Conservation (phyloP, 345 rosid species). For the Brassica incana region DNA sequence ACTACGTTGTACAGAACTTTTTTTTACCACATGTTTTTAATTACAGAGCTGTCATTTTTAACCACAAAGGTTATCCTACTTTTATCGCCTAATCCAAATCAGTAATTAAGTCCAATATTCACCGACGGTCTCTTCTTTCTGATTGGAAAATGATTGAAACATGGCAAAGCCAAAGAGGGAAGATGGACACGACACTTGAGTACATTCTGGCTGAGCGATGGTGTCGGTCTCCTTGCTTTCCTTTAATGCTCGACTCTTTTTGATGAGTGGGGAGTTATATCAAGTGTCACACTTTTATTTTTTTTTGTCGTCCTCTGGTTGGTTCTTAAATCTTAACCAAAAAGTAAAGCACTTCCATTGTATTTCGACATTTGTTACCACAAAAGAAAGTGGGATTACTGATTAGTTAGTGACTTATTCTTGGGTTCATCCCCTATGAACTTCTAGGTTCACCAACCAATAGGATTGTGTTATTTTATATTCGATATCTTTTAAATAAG, state of each 20-base stretch:
- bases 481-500: no score
- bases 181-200: conserved; percentile 20
- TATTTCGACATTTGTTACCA: conserved; percentile 2
- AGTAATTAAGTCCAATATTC: neutral
- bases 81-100: neutral
- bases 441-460: no score
- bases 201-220: neutral
- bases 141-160: neutral
- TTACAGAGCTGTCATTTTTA: neutral
- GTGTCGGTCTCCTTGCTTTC: conserved; percentile 33
- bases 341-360: neutral
- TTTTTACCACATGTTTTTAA: neutral
- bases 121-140: conserved; percentile 19
- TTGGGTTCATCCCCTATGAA: no score
- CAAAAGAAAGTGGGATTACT: neutral
- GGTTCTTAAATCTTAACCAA: conserved; percentile 24
- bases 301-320: conserved; percentile 6
- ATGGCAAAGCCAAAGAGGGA: conserved; percentile 16
- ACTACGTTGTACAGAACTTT: conserved; percentile 17
- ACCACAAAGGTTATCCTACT: neutral
- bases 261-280: conserved; percentile 8
- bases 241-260: conserved; percentile 12
- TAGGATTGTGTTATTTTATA: no score
- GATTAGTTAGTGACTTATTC: neutral
- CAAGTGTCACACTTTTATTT: neutral